phyloP scores from a whole-genome alignment of 306 rosid genomes.

The Aeschynomene evenia region DNA sequence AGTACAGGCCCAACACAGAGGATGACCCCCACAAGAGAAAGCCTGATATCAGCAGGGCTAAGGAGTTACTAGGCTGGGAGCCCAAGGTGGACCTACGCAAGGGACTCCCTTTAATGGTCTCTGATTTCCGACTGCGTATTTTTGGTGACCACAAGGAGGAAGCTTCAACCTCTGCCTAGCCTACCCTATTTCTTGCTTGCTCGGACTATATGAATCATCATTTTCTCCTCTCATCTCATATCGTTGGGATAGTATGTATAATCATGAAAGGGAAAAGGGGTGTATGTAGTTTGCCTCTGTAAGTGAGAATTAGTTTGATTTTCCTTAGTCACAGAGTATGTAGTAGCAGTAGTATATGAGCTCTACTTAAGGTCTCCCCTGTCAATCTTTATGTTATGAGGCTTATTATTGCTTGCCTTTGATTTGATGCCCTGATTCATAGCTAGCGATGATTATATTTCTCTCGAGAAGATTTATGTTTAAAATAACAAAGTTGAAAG shows the following conservation, averaged over 20 bases:
- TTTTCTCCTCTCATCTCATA: not conserved
- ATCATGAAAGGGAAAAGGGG: conserved; percentile 4
- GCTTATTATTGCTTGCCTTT: no score
- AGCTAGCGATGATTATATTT: no score
- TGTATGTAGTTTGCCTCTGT: not conserved
- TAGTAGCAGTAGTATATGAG: not conserved
- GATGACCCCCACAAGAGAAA: conserved; percentile 88
- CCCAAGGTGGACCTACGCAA: conserved; percentile 64
- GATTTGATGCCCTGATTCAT: no score
- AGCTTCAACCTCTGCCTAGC: conserved; percentile 35
- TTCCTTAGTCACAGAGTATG: not conserved
- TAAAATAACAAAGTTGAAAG: no score
- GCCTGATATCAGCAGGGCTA: conserved; percentile 74
- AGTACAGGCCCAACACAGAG: conserved; percentile 69
- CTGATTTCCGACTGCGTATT: conserved; percentile 70
- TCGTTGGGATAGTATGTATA: no score
- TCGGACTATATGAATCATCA: no score
- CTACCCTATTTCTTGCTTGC: conserved; percentile 12
- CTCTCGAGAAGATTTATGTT: no score
- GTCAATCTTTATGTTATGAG: no score
- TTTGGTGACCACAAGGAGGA: conserved; percentile 78
- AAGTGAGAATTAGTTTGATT: not conserved
- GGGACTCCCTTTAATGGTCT: conserved; percentile 79
- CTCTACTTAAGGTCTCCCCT: not conserved
- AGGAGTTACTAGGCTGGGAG: conserved; percentile 68